Evolutionary conservation across 768 basidiomycete species (phyloP).

Genomic region (Imleria badia): DNA sequence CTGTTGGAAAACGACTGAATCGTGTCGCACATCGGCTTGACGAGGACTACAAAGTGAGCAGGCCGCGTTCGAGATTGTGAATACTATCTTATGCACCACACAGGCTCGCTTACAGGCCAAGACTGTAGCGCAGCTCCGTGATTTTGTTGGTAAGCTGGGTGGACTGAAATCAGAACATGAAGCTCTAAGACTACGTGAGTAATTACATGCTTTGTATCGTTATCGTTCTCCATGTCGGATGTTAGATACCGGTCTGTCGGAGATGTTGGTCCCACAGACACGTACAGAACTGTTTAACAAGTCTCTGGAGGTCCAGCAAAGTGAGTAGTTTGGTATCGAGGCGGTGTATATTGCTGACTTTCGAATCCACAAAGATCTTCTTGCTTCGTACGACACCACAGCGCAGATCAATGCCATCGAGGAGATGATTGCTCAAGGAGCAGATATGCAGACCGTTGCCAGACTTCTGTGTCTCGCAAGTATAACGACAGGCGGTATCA

Average conservation of each 20-base stretch:
- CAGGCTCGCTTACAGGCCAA: conserved; percentile 85
- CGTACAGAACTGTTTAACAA: conserved; percentile 87
- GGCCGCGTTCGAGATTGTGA: background rate
- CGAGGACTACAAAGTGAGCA: conserved; percentile 82
- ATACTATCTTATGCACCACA: background rate
- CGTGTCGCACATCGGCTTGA: conserved; percentile 81
- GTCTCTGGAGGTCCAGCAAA: conserved; percentile 94
- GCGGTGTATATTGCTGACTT: conserved; percentile 8
- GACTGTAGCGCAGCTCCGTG: conserved; percentile 86
- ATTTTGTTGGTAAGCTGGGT: conserved; percentile 94
- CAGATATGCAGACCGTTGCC: conserved; percentile 74
- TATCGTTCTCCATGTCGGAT: conserved; percentile 2
- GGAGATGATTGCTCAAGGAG: conserved; percentile 84
- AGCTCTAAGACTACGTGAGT: conserved; percentile 81
- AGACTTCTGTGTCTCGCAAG: conserved; percentile 86
- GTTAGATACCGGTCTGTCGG: conserved; percentile 91
- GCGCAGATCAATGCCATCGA: conserved; percentile 86
- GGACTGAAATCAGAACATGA: conserved; percentile 92
- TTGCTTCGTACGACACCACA: conserved; percentile 85
- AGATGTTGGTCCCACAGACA: conserved; percentile 83
- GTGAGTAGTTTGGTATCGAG: conserved; percentile 41
- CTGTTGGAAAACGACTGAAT: conserved; percentile 80
- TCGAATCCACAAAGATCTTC: conserved; percentile 60
- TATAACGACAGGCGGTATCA: conserved; percentile 82
- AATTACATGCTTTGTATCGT: background rate